Percentiles rank a stretch among this genome's conserved stretches.
Conservation (phyloP, 1,284 basidiomycete genomes). For the Moesziomyces sp. region DNA sequence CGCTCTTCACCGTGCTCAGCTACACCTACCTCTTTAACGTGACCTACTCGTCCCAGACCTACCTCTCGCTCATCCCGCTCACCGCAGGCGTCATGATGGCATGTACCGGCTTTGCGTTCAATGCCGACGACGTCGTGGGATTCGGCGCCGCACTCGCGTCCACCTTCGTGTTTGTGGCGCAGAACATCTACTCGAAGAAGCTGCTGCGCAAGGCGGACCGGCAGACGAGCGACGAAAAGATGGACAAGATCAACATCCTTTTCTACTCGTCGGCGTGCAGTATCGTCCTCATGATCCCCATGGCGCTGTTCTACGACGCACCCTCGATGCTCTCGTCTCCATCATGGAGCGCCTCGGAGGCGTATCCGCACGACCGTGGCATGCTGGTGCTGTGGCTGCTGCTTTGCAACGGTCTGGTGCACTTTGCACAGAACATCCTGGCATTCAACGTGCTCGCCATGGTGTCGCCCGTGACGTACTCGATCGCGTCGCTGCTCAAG, state of each 20-base stretch:
- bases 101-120: slow-evolving; percentile 91
- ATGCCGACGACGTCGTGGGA: slow-evolving; percentile 70
- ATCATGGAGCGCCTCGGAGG: slow-evolving; percentile 7
- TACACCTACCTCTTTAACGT: slow-evolving; percentile 93
- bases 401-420: slow-evolving; percentile 90
- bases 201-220: slow-evolving; percentile 74
- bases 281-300: slow-evolving; percentile 73
- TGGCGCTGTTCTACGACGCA: slow-evolving; percentile 61
- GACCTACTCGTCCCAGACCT: slow-evolving; percentile 89
- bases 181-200: slow-evolving; percentile 99
- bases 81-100: slow-evolving; percentile 97
- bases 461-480: slow-evolving; percentile 98
- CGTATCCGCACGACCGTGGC: slow-evolving; percentile 12
- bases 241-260: slow-evolving; percentile 96
- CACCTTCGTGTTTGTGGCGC: slow-evolving; percentile 84
- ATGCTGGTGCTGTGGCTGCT: slow-evolving; percentile 74
- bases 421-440: slow-evolving; percentile 96
- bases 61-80: slow-evolving; percentile 91
- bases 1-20: slow-evolving; percentile 93
- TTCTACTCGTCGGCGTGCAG: slow-evolving; percentile 95
- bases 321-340: slow-evolving; percentile 19
- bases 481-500: slow-evolving; percentile 96
- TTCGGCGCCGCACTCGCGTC: slow-evolving; percentile 45
- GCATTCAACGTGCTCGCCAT: slow-evolving; percentile 95
- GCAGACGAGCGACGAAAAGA: slow-evolving; percentile 70